Conservation (phyloP, 352 stramenopile species). For the Phytophthora quininea region DNA sequence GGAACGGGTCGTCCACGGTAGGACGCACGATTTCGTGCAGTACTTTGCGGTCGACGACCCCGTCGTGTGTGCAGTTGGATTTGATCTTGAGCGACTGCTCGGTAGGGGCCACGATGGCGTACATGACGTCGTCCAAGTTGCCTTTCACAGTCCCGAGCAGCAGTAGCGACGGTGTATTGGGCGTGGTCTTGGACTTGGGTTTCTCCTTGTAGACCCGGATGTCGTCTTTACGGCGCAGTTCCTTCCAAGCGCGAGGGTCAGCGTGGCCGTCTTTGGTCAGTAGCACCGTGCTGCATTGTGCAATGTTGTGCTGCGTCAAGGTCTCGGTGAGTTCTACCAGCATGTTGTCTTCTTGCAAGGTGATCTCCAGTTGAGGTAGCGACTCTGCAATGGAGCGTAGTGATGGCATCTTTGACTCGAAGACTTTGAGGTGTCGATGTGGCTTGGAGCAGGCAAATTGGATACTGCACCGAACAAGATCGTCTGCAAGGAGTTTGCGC, state of each 20-base stretch:
- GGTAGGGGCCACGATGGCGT: constrained; percentile 36
- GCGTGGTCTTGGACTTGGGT: constrained; percentile 1
- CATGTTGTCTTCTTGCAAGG: constrained; percentile 19
- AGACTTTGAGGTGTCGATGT: background rate
- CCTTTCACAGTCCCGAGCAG: constrained; percentile 18
- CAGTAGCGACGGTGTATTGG: constrained; percentile 23
- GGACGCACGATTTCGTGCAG: constrained; percentile 26
- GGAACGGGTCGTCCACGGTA: constrained; percentile 39
- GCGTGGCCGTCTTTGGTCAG: constrained; percentile 28
- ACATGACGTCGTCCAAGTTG: constrained; percentile 44
- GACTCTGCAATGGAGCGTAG: constrained; percentile 14
- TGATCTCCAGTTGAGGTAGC: constrained; percentile 19
- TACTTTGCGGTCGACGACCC: constrained; percentile 33
- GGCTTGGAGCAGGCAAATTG: constrained; percentile 21
- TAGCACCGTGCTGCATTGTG: constrained; percentile 27
- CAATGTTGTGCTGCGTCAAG: constrained; percentile 34
- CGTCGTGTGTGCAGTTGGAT: constrained; percentile 45
- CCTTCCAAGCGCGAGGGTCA: constrained; percentile 29
- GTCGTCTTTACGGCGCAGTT: constrained; percentile 30
- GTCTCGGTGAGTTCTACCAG: constrained; percentile 28
- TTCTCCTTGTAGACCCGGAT: constrained; percentile 36
- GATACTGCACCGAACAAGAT: constrained; percentile 12
- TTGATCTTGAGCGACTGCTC: constrained; percentile 42
- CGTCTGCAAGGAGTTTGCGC: background rate
- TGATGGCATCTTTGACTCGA: constrained; percentile 12